Evolutionary conservation across 345 rosid species (phyloP).

Genomic region (Hibiscus syriacus): DNA sequence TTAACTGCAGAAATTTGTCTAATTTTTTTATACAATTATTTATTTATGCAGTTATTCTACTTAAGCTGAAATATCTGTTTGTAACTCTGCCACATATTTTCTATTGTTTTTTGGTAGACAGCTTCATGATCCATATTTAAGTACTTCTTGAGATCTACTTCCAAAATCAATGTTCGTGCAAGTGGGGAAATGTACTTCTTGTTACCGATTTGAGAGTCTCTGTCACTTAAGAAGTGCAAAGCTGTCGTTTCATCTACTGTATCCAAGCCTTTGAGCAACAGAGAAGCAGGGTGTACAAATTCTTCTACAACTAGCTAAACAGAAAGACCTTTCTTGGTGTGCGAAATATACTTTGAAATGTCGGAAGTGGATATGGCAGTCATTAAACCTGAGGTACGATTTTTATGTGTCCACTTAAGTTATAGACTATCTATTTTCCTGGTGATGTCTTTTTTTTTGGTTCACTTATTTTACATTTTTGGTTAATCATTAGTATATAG

Average conservation of each 20-base stretch:
- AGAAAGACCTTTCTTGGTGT: constrained; percentile 11
- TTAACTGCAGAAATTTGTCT: background rate
- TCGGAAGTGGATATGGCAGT: constrained; percentile 65
- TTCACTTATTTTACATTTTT: background rate
- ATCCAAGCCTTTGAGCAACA: constrained; percentile 7
- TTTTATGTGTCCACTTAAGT: background rate
- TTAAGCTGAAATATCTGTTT: background rate
- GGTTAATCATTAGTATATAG: background rate
- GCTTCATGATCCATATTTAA: constrained; percentile 20
- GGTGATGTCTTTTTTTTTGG: background rate
- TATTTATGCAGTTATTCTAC: background rate
- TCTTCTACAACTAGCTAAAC: constrained; percentile 9
- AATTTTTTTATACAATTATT: background rate
- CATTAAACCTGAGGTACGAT: constrained; percentile 64
- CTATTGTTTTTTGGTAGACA: constrained; percentile 1
- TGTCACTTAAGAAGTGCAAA: constrained; percentile 14
- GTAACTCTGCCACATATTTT: constrained; percentile 5
- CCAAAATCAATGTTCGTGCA: constrained; percentile 20
- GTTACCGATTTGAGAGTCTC: constrained; percentile 15
- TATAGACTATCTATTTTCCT: background rate
- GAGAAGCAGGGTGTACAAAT: constrained; percentile 14
- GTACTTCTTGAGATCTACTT: constrained; percentile 16
- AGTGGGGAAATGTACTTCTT: constrained; percentile 9
- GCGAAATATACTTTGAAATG: constrained; percentile 33
- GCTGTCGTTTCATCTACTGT: constrained; percentile 4